Conservation (phyloP, 2,329 filamentous ascomycete species). For the Verticillium longisporum region DNA sequence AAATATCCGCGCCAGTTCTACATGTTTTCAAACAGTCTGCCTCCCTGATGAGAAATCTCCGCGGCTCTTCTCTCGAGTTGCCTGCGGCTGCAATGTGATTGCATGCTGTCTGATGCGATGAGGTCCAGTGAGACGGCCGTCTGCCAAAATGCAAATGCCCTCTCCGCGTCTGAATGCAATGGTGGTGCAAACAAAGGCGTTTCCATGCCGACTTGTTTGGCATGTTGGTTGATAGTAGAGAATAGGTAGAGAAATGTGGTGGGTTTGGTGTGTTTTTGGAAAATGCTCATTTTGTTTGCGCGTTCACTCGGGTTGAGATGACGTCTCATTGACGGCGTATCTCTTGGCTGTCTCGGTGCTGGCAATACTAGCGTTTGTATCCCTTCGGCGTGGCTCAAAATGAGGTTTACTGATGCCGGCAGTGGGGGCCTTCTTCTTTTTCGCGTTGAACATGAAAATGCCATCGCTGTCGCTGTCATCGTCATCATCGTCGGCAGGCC, state of each 20-base stretch:
- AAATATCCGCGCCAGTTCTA: neutral
- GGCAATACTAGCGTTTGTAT: slow-evolving; percentile 54
- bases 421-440: slow-evolving; percentile 14
- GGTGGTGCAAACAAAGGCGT: neutral
- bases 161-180: neutral
- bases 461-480: slow-evolving; percentile 50
- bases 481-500: slow-evolving; percentile 25
- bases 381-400: slow-evolving; percentile 39
- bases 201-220: neutral
- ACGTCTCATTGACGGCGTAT: neutral
- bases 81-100: neutral
- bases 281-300: neutral
- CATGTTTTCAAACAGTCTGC: neutral
- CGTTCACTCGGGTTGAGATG: neutral
- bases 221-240: neutral
- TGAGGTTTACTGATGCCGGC: slow-evolving; percentile 18
- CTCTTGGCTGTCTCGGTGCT: slow-evolving; percentile 61
- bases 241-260: neutral
- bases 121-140: neutral
- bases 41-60: neutral
- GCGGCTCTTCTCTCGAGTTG: neutral
- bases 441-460: slow-evolving; percentile 42
- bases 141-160: neutral
- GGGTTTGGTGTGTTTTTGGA: neutral
- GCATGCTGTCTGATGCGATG: neutral